These are phyloP conservation scores for Mariannaea sp. DNA, from an alignment of 2,329 filamentous ascomycete species.

Conservation along the genomic window DNA sequence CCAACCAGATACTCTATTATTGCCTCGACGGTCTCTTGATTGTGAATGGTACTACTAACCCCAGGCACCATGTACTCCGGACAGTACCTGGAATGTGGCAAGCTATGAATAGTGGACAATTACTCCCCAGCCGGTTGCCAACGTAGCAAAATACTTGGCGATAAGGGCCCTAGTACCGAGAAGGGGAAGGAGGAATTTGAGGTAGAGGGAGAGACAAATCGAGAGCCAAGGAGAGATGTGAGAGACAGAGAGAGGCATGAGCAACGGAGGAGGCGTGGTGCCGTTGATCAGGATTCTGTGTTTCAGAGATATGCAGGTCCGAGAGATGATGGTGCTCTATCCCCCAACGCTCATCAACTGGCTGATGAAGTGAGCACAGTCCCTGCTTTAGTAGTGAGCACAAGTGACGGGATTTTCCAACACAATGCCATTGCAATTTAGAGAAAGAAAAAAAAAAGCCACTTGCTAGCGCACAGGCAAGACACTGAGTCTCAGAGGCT, in stretches of 20 bases:
- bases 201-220: too few species aligned
- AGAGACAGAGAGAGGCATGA: too few species aligned
- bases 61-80: neutral
- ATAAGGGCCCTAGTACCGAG: neutral
- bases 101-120: constrained; percentile 2
- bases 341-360: too few species aligned
- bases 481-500: constrained; percentile 8
- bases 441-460: constrained; percentile 1
- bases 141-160: constrained; percentile 11
- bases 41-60: neutral
- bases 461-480: neutral
- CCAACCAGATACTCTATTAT: too few species aligned
- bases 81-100: constrained; percentile 4
- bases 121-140: constrained; percentile 4
- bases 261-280: constrained; percentile 3
- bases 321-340: neutral
- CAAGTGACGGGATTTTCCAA: neutral
- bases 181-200: constrained; percentile 9
- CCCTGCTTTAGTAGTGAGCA: neutral
- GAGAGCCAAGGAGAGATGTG: neutral
- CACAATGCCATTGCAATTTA: constrained; percentile 4
- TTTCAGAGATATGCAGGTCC: neutral
- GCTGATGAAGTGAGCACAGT: too few species aligned
- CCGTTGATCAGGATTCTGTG: neutral
- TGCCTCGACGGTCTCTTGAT: neutral